phyloP scores from a whole-genome alignment of 2,329 filamentous ascomycete genomes.

The Apiospora hydei region DNA sequence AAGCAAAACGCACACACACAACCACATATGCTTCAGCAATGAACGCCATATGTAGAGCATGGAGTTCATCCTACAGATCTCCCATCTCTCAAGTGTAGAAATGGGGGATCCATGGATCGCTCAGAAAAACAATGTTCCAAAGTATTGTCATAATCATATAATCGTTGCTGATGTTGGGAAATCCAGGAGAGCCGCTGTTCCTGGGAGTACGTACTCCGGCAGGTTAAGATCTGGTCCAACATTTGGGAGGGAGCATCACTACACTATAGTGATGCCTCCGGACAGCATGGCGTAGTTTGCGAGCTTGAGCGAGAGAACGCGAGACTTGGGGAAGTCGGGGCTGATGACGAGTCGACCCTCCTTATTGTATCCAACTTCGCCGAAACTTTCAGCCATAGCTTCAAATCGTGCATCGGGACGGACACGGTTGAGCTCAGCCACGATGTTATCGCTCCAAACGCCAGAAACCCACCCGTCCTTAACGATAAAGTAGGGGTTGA shows the following conservation, averaged over 20 bases:
- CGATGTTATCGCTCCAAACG: constrained; percentile 75
- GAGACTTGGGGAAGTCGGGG: constrained; percentile 60
- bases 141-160: constrained; percentile 26
- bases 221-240: background rate
- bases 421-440: constrained; percentile 64
- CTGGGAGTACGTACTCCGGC: background rate
- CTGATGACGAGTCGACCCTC: constrained; percentile 65
- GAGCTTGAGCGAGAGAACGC: constrained; percentile 63
- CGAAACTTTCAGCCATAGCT: constrained; percentile 70
- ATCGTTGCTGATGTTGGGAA: constrained; percentile 23
- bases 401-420: constrained; percentile 66
- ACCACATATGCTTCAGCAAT: background rate
- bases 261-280: constrained; percentile 46
- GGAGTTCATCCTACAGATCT: background rate
- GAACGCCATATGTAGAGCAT: constrained; percentile 14
- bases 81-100: background rate
- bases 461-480: constrained; percentile 68
- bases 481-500: constrained; percentile 77
- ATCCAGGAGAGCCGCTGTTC: background rate
- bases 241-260: background rate
- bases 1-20: background rate
- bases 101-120: background rate
- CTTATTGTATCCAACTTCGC: constrained; percentile 64
- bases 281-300: constrained; percentile 63
- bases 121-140: constrained; percentile 13